Conservation (phyloP, 1,139 yeast genomes). For the Saccharomycopsis phalli region DNA sequence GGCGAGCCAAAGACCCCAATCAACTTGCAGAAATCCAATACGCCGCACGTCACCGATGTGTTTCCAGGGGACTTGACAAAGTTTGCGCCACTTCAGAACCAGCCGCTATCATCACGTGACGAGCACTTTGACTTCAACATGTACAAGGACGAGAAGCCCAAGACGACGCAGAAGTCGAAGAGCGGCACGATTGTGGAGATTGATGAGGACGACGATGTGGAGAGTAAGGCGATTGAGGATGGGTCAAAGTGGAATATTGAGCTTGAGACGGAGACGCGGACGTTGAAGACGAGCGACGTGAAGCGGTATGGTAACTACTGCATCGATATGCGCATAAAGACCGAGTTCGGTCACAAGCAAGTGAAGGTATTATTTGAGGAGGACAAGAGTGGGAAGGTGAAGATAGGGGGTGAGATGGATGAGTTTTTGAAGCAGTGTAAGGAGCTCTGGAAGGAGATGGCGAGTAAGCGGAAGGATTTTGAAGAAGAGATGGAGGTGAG, state of each 20-base stretch:
- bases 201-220: conserved; percentile 25
- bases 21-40: conserved; percentile 17
- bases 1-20: conserved; percentile 20
- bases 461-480: not conserved
- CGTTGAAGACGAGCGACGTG: conserved; percentile 14
- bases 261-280: conserved; percentile 21
- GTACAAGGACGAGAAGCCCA: conserved; percentile 26
- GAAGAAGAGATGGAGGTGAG: not conserved
- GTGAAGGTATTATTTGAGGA: conserved; percentile 24
- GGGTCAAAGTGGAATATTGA: conserved; percentile 25
- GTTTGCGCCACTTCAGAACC: conserved; percentile 44
- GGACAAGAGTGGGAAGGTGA: conserved; percentile 25
- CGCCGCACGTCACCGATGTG: conserved; percentile 36
- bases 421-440: conserved; percentile 42
- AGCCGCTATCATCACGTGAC: conserved; percentile 47
- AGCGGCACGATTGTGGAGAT: conserved; percentile 14
- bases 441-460: conserved; percentile 35
- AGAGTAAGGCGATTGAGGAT: conserved; percentile 28
- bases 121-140: conserved; percentile 34
- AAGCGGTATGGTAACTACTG: conserved; percentile 6
- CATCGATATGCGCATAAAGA: conserved; percentile 10
- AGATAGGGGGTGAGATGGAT: conserved; percentile 26
- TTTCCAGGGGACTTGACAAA: conserved; percentile 40
- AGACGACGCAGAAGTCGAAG: conserved; percentile 11
- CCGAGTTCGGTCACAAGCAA: conserved; percentile 18